Conservation (phyloP, 2,329 filamentous ascomycete species). For the Myotisia sp. region DNA sequence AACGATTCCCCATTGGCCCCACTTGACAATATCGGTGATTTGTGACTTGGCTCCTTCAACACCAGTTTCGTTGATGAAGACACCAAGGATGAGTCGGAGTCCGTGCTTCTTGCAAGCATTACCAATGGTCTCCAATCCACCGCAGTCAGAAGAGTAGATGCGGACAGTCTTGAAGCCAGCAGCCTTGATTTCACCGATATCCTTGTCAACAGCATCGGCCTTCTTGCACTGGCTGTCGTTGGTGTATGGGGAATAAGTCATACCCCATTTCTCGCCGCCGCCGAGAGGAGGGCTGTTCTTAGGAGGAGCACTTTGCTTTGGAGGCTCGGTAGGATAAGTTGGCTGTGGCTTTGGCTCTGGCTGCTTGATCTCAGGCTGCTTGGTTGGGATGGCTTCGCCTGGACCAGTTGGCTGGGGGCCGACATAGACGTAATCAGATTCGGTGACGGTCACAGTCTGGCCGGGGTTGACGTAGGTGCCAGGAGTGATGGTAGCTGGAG, state of each 20-base stretch:
- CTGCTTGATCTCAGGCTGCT: slow-evolving; percentile 14
- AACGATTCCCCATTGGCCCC: slow-evolving; percentile 59
- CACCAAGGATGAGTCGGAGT: slow-evolving; percentile 68
- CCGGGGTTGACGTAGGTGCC: slow-evolving; percentile 60
- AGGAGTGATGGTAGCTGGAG: slow-evolving; percentile 48
- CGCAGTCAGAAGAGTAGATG: slow-evolving; percentile 86
- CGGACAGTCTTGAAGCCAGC: slow-evolving; percentile 60
- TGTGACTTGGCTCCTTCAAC: slow-evolving; percentile 55
- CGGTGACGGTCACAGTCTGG: slow-evolving; percentile 52
- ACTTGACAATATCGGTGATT: slow-evolving; percentile 56
- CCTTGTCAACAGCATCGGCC: slow-evolving; percentile 40
- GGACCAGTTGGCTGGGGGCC: slow-evolving; percentile 50
- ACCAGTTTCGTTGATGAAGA: slow-evolving; percentile 59
- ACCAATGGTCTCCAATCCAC: slow-evolving; percentile 62
- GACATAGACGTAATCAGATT: slow-evolving; percentile 53
- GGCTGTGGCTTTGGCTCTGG: slow-evolving; percentile 12
- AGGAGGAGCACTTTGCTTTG: slow-evolving; percentile 9
- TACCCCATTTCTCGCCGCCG: slow-evolving; percentile 46
- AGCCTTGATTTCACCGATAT: slow-evolving; percentile 48
- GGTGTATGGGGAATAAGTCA: slow-evolving; percentile 68
- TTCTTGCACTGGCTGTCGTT: slow-evolving; percentile 48
- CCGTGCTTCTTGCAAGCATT: slow-evolving; percentile 50
- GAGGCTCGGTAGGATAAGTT: slow-evolving; percentile 14
- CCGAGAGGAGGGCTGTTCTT: slow-evolving; percentile 14
- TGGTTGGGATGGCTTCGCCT: slow-evolving; percentile 20